Conservation (phyloP, 1,284 basidiomycete species). For the Ceratobasidium sp. region DNA sequence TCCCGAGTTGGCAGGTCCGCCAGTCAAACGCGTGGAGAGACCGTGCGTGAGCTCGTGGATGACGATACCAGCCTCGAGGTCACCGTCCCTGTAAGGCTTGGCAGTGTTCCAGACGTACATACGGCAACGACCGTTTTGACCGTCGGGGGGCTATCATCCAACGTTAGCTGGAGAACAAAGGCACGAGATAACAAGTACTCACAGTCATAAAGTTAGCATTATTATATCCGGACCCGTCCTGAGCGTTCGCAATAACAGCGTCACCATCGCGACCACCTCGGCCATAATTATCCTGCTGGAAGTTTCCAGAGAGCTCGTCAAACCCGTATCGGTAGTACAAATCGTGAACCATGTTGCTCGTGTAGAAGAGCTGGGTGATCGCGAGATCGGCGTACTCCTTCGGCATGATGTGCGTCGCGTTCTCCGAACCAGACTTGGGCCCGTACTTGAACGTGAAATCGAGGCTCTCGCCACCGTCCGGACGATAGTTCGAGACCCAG, state of each 20-base stretch:
- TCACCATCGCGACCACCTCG: slow-evolving; percentile 89
- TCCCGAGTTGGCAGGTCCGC: slow-evolving; percentile 92
- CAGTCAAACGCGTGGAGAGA: slow-evolving; percentile 92
- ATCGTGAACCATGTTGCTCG: slow-evolving; percentile 81
- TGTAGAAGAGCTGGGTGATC: slow-evolving; percentile 93
- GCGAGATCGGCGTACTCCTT: slow-evolving; percentile 88
- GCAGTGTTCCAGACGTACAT: slow-evolving; percentile 98
- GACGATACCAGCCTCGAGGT: slow-evolving; percentile 94
- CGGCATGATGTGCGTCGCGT: slow-evolving; percentile 72
- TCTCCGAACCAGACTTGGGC: slow-evolving; percentile 65
- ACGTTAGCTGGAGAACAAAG: neutral
- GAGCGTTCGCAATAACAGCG: slow-evolving; percentile 93
- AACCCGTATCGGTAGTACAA: slow-evolving; percentile 80
- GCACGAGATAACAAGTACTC: neutral
- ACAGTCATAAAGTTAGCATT: slow-evolving; percentile 72
- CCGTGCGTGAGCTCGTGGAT: slow-evolving; percentile 93
- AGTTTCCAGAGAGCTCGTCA: slow-evolving; percentile 92
- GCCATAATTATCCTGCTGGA: slow-evolving; percentile 97
- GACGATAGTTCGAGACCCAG: slow-evolving; percentile 85
- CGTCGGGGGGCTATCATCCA: slow-evolving; percentile 55
- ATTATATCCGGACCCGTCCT: slow-evolving; percentile 94
- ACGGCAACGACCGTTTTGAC: slow-evolving; percentile 87
- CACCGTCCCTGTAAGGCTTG: slow-evolving; percentile 91
- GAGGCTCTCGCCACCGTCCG: slow-evolving; percentile 69
- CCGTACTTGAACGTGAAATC: slow-evolving; percentile 80